Evolutionary conservation across 371 early-diverging fungal species (phyloP).

Genomic region (Haplosporangium sp.): DNA sequence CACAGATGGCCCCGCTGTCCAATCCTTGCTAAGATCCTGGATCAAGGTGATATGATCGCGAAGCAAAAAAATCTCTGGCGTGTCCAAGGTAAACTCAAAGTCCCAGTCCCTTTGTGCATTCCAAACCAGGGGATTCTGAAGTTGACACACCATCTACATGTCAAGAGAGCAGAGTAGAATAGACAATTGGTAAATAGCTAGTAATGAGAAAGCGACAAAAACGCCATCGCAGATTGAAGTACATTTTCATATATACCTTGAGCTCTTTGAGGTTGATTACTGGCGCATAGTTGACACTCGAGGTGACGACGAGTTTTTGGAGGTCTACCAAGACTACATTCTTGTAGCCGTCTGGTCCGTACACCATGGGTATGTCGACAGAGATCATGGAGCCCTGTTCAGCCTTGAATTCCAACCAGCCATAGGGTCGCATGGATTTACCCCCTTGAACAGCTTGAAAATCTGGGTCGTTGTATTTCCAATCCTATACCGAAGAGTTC

Average conservation of each 20-base stretch:
- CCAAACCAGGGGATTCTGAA: conserved; percentile 84
- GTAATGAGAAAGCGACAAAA: not conserved
- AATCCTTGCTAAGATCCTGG: conserved; percentile 82
- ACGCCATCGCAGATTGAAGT: not conserved
- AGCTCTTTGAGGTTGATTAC: conserved; percentile 64
- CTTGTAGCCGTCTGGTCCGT: conserved; percentile 65
- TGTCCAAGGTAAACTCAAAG: conserved; percentile 59
- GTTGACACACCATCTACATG: conserved; percentile 63
- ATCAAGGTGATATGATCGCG: conserved; percentile 86
- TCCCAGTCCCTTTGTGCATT: conserved; percentile 78
- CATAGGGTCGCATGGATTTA: conserved; percentile 72
- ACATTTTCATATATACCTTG: conserved; percentile 57
- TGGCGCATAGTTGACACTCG: conserved; percentile 81
- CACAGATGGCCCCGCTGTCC: conserved; percentile 68
- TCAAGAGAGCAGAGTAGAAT: not conserved
- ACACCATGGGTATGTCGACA: conserved; percentile 71
- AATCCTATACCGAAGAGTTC: conserved; percentile 65
- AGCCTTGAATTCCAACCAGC: conserved; percentile 83
- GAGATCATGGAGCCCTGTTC: conserved; percentile 64
- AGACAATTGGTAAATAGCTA: no score
- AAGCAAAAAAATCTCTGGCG: conserved; percentile 70
- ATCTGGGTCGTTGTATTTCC: conserved; percentile 69
- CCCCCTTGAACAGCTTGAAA: conserved; percentile 44
- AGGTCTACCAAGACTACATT: conserved; percentile 64
- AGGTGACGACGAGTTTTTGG: conserved; percentile 62